Base-by-base conservation (phyloP, 805 yeast species). In the Wickerhamomyces subpelliculosus region DNA sequence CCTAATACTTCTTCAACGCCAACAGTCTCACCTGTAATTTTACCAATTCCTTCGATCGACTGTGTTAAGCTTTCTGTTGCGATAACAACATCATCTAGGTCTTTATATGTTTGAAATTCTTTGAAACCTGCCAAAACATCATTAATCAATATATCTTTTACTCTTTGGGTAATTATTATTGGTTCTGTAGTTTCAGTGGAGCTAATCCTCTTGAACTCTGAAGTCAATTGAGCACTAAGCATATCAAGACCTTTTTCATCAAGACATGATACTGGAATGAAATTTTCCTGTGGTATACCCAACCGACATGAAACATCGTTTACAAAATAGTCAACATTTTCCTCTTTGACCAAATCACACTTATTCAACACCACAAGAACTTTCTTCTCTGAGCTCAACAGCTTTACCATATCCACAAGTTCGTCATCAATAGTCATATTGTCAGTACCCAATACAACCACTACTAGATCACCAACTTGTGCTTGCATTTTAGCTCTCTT, bases 1-100 rank as follows among this genome's bases (percentile, higher is more conserved):
- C 93, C 96, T 5, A 93, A 64, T 1, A 93, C 78, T 53, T 93
- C 97, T 49, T 93, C 97, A 0, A 89, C 71, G 0, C 95, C 95
- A 12, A 90, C 77, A 0, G 86, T 74, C 28, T 84, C 84, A 1
- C 97, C 98, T 0, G 97, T 89, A 20, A 93, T 84, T 52, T 80
- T 84, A 0, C 97, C 97, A 27, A 93, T 83, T 0, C 96, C 96
- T 12, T 82, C 87, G 16, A 82, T 78, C 1, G 96, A 78, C 35
- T 72, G 72, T 35, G 73, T 72, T 28, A 93, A 65, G 39, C 83
- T 80, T 42, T 90, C 96, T 1, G 85, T 65, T 0, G 95, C 95
- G 27, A 87, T 57, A 0, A 86, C 90, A 2, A 87, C 76, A 47
- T 89, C 97, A 30, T 75, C 75, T 14, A 65, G 58, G 4, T 68